phyloP scores from a whole-genome alignment of 116 monocot species.

The Cymodocea nodosa region DNA sequence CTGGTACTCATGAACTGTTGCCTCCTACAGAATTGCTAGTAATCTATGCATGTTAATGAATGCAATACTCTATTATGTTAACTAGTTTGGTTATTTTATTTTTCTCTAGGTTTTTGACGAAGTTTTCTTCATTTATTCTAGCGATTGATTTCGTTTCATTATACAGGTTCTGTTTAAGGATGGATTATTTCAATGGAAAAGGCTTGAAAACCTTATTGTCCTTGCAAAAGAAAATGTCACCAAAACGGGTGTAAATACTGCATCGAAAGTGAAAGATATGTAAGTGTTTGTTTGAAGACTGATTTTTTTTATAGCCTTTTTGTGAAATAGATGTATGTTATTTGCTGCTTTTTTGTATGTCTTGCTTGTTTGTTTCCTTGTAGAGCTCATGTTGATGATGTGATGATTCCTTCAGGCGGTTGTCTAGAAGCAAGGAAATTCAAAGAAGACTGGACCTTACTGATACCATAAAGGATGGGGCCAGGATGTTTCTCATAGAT shows the following conservation, averaged over 20 bases:
- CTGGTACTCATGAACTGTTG: background rate
- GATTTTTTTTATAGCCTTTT: too few species aligned
- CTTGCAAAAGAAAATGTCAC: conserved; percentile 96
- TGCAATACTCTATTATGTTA: background rate
- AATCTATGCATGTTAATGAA: background rate
- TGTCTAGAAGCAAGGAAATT: conserved; percentile 22
- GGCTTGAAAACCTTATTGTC: conserved; percentile 92
- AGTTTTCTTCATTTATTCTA: background rate
- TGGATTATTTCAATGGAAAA: conserved; percentile 96
- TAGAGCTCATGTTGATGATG: background rate
- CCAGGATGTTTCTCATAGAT: conserved; percentile 78
- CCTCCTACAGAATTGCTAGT: background rate
- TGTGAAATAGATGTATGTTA: conserved; percentile 28
- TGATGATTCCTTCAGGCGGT: conserved; percentile 26
- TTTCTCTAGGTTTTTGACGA: too few species aligned
- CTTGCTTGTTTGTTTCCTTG: background rate
- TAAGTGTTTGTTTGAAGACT: conserved; percentile 9
- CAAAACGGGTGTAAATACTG: conserved; percentile 79
- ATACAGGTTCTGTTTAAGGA: conserved; percentile 91
- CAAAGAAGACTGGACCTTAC: conserved; percentile 84
- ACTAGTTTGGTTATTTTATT: too few species aligned
- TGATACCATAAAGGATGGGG: conserved; percentile 95
- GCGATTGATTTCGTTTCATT: background rate
- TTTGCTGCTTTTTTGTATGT: background rate
- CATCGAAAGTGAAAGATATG: conserved; percentile 49